These are phyloP conservation scores for Reticulascus tulasneorum DNA, from an alignment of 2,329 filamentous ascomycete species.

Conservation along the genomic window DNA sequence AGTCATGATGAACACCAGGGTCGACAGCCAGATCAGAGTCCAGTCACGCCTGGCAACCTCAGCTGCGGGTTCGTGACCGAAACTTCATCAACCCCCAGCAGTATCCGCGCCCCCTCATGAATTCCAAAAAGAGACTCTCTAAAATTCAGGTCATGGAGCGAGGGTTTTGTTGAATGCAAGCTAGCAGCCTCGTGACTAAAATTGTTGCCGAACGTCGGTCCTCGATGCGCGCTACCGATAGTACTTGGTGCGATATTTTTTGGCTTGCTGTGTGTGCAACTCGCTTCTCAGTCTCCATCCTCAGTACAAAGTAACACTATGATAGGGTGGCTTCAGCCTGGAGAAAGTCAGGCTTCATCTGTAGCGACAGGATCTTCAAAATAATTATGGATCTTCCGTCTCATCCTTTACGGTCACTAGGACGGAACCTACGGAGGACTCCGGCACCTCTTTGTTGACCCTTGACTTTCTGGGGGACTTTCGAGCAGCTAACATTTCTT, in stretches of 20 bases:
- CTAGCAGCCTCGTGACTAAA: too few species aligned
- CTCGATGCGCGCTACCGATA: too few species aligned
- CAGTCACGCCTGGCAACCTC: constrained; percentile 2
- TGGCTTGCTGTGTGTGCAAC: too few species aligned
- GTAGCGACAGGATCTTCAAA: neutral
- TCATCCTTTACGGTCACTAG: constrained; percentile 9
- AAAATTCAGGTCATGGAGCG: neutral
- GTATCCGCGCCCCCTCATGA: neutral
- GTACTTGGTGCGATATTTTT: too few species aligned
- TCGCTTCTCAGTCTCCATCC: too few species aligned
- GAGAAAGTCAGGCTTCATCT: too few species aligned
- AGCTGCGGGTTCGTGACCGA: constrained; percentile 1
- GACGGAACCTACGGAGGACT: constrained; percentile 5
- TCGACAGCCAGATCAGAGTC: constrained; percentile 4
- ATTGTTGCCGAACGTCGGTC: too few species aligned
- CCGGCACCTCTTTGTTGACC: constrained; percentile 6
- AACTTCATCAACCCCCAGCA: neutral
- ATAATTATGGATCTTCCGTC: neutral
- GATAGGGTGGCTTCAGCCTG: too few species aligned
- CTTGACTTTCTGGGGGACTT: constrained; percentile 1
- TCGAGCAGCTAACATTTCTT: too few species aligned
- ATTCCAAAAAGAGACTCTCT: neutral
- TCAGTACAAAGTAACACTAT: too few species aligned
- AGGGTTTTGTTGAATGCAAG: neutral
- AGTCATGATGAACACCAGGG: neutral